These are phyloP conservation scores for Oenanthe javanica DNA, from an alignment of 140 eudicot species.

Conservation along the genomic window DNA sequence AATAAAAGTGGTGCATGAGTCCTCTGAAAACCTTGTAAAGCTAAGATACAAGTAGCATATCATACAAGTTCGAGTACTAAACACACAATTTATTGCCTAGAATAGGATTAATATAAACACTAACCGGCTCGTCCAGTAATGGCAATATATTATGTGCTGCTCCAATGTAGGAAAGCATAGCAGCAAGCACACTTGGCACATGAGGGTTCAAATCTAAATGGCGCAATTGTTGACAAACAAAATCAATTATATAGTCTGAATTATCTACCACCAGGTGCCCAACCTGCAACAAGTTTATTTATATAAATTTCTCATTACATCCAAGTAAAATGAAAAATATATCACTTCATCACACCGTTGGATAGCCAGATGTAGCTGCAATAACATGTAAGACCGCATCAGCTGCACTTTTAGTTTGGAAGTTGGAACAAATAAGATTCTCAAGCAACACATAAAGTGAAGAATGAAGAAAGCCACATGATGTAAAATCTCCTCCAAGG, in stretches of 20 bases:
- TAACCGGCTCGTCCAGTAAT: conserved; percentile 91
- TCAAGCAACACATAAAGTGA: conserved; percentile 77
- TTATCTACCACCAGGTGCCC: conserved; percentile 87
- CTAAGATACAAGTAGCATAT: neutral
- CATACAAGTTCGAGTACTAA: neutral
- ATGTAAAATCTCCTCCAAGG: conserved; percentile 56
- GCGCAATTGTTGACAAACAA: conserved; percentile 81
- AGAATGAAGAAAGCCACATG: conserved; percentile 87
- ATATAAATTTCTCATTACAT: neutral
- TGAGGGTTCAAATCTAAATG: conserved; percentile 92
- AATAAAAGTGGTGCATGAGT: neutral
- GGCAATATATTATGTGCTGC: conserved; percentile 87
- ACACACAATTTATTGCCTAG: neutral
- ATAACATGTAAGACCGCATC: conserved; percentile 82
- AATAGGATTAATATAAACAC: conserved; percentile 1
- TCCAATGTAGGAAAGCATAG: conserved; percentile 85
- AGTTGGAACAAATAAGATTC: conserved; percentile 79
- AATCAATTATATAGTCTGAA: conserved; percentile 86
- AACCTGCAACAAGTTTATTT: conserved; percentile 47
- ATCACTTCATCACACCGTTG: conserved; percentile 46
- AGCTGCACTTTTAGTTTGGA: conserved; percentile 57
- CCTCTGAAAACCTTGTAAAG: neutral
- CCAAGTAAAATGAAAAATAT: conserved; percentile 8
- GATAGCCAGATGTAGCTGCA: conserved; percentile 61
- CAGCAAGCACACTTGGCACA: conserved; percentile 80